phyloP scores from a whole-genome alignment of 192 early-diverging fungal genomes.

The Coemansia sp. region DNA sequence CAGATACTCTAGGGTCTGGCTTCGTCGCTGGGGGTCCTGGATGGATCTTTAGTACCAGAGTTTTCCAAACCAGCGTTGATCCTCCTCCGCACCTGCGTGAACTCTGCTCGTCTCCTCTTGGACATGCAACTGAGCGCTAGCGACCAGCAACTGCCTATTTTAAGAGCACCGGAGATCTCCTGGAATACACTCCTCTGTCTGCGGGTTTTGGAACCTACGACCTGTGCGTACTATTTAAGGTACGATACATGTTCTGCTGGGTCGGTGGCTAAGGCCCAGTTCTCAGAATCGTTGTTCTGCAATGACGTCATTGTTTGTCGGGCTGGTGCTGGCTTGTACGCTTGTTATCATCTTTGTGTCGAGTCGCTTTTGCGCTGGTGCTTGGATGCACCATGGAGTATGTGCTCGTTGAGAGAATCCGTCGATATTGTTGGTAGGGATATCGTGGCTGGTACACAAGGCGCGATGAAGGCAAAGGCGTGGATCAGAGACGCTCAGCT shows the following conservation, averaged over 20 bases:
- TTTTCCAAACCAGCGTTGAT: slow-evolving; percentile 9
- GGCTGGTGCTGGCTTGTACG: background rate
- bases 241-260: slow-evolving; percentile 23
- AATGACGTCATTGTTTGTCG: background rate
- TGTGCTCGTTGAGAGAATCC: background rate
- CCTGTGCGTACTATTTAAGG: background rate
- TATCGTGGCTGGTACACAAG: slow-evolving; percentile 10
- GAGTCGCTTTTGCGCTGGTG: slow-evolving; percentile 25
- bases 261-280: slow-evolving; percentile 17
- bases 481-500: slow-evolving; percentile 34
- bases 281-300: slow-evolving; percentile 21
- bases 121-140: slow-evolving; percentile 20
- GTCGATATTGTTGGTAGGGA: slow-evolving; percentile 22
- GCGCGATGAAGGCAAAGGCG: background rate
- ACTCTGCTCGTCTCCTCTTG: slow-evolving; percentile 11
- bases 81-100: slow-evolving; percentile 31
- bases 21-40: background rate
- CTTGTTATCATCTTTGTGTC: slow-evolving; percentile 12
- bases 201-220: slow-evolving; percentile 13
- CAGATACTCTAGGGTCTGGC: slow-evolving; percentile 10
- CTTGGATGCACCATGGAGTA: slow-evolving; percentile 1
- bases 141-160: slow-evolving; percentile 1
- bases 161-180: slow-evolving; percentile 15
- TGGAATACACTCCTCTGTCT: slow-evolving; percentile 10
- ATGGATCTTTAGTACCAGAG: background rate